Evolutionary conservation across 1,284 basidiomycete species (phyloP).

Genomic region (Wallemia ichthyophaga): DNA sequence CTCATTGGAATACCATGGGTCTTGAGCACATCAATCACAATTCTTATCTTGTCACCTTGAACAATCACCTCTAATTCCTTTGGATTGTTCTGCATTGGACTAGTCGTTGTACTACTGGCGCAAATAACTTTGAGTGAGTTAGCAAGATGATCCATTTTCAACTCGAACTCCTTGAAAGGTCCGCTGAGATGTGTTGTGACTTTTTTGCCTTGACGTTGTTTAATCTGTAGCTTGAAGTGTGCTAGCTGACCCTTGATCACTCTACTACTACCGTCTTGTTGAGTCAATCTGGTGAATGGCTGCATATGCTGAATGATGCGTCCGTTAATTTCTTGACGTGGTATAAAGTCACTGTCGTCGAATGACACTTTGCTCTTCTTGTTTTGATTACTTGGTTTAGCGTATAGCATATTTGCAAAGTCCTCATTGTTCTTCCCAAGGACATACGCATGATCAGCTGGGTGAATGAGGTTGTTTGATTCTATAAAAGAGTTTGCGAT

Average conservation of each 20-base stretch:
- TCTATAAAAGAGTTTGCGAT: not conserved
- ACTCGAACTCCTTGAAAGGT: not conserved
- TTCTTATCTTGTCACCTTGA: not conserved
- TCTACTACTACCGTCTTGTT: not conserved
- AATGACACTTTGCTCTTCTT: not conserved
- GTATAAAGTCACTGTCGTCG: not conserved
- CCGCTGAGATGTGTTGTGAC: not conserved
- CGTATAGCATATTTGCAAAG: not conserved
- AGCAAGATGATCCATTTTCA: not conserved
- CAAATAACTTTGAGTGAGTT: not conserved
- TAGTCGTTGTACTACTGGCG: not conserved
- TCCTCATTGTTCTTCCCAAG: not conserved
- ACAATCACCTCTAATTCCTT: not conserved
- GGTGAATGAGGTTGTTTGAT: not conserved
- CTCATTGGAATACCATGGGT: not conserved
- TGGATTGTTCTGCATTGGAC: not conserved
- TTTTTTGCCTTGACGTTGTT: not conserved
- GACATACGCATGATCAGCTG: not conserved
- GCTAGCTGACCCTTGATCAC: not conserved
- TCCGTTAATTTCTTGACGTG: not conserved
- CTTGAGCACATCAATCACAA: not conserved
- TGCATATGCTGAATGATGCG: not conserved
- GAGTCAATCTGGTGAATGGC: not conserved
- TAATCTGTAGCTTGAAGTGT: not conserved
- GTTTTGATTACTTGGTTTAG: not conserved